Percentiles rank a stretch among this genome's conserved stretches.
These are phyloP conservation scores for Anethum foeniculum DNA, from an alignment of 140 eudicot genomes.

Conservation along the genomic window DNA sequence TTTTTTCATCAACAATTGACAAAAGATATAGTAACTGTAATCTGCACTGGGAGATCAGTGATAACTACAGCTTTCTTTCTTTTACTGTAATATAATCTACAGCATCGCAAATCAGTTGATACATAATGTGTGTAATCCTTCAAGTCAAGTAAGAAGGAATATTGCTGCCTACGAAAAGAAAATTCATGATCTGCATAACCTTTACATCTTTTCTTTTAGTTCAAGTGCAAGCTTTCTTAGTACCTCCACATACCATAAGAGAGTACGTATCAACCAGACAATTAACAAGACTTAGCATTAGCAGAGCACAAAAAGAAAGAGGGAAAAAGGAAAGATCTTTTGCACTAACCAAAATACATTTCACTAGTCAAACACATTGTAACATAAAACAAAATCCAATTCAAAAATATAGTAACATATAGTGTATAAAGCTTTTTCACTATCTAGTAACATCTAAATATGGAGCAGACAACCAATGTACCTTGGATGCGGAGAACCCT, in stretches of 20 bases:
- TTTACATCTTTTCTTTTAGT: background rate
- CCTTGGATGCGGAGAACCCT: constrained; percentile 99
- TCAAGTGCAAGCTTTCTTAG: background rate
- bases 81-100: background rate
- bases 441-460: background rate
- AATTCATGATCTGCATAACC: background rate
- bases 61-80: background rate
- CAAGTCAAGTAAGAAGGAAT: background rate
- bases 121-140: background rate
- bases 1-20: background rate
- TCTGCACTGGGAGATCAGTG: background rate
- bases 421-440: background rate
- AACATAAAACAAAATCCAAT: background rate
- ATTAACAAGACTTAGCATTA: background rate
- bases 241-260: background rate
- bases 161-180: background rate
- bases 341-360: background rate
- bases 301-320: background rate
- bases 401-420: background rate
- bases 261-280: background rate
- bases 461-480: constrained; percentile 22
- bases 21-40: background rate
- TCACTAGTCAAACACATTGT: background rate
- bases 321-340: background rate
- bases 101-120: background rate